Evolutionary conservation across 2,329 filamentous ascomycete species (phyloP), one percentile per base, ranked within the genome.

Genomic region (Aspergillus sp.): DNA sequence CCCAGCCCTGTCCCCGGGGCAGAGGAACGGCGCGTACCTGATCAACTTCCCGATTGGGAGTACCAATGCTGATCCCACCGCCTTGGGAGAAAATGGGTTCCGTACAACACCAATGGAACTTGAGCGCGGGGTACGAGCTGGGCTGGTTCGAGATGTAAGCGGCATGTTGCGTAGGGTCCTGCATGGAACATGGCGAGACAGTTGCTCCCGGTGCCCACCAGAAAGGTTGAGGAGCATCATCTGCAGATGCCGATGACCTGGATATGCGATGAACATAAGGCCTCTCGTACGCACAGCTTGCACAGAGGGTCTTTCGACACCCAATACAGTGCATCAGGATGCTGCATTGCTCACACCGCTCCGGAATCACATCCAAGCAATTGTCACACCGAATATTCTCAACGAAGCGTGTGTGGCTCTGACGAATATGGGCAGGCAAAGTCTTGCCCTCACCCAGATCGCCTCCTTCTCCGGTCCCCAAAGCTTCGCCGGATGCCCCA

Each of bases 241-340:
- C 48, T 12, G 46, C 50, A 12, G 43, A 48, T 4, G 52, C 49
- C 4, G 50, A 44, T 17, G 48, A 38, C 15, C 52, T 54, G 27
- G 32, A 43, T 30, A 27, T 49, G 22, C 54, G 52, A 25, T 60
- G 70, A 54, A 58, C 69, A 66, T 70, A 81, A 52, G 58, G 76
- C 13, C 76, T 68, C 54, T 80, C 77, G 61, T 79, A 81, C 5
- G 79, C 77, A 60, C 79, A 82, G 60, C 77, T 80, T 17, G 76
- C 76, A 66, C 79, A 82, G 2, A 81, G 71, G 1, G 78, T 82
- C 64, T 78, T 81, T 44, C 79, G 71, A 56, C 79, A 82, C 33
- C 79, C 79, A 58, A 79, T 75, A 57, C 79, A 82, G 58, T 81
- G 79, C 79, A 82, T 81, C 54, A 78, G 67, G 13, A 81, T 76